Percentiles rank a stretch among this genome's conserved stretches.
These are phyloP conservation scores for Hypoxylon sp. DNA, from an alignment of 2,329 filamentous ascomycete species.

Conservation along the genomic window DNA sequence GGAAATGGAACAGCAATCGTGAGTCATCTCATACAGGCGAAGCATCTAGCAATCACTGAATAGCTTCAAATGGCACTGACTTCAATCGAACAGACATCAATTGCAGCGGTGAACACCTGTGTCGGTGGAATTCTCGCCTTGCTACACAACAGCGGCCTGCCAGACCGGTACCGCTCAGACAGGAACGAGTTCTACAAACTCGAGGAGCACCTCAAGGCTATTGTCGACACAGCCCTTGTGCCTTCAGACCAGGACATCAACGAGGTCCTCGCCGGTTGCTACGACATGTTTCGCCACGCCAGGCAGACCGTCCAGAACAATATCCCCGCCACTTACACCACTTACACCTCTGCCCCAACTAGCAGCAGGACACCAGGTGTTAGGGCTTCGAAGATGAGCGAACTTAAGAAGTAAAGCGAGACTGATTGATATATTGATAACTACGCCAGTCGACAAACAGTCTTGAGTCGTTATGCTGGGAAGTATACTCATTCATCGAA, in stretches of 20 bases:
- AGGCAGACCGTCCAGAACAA: constrained; percentile 63
- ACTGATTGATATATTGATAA: neutral
- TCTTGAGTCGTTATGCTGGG: constrained; percentile 4
- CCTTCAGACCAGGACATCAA: constrained; percentile 58
- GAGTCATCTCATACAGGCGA: constrained; percentile 24
- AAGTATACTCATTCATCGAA: constrained; percentile 9
- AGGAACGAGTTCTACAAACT: constrained; percentile 63
- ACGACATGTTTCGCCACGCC: constrained; percentile 59
- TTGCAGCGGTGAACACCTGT: constrained; percentile 64
- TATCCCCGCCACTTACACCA: constrained; percentile 59
- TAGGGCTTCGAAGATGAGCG: constrained; percentile 16
- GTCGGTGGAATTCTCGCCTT: constrained; percentile 64
- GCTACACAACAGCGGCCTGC: constrained; percentile 66
- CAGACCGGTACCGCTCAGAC: constrained; percentile 64
- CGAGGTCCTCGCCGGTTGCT: constrained; percentile 63
- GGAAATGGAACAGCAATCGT: constrained; percentile 58
- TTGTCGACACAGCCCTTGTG: constrained; percentile 63
- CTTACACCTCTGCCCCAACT: constrained; percentile 51
- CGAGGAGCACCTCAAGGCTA: constrained; percentile 63
- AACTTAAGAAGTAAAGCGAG: constrained; percentile 35
- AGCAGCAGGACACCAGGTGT: constrained; percentile 13
- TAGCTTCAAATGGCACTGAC: neutral
- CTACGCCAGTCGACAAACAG: neutral
- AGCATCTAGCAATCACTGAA: neutral
- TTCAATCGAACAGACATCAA: constrained; percentile 53